Conservation (phyloP, 495 filamentous ascomycete species). For the Penicillium arizonense region DNA sequence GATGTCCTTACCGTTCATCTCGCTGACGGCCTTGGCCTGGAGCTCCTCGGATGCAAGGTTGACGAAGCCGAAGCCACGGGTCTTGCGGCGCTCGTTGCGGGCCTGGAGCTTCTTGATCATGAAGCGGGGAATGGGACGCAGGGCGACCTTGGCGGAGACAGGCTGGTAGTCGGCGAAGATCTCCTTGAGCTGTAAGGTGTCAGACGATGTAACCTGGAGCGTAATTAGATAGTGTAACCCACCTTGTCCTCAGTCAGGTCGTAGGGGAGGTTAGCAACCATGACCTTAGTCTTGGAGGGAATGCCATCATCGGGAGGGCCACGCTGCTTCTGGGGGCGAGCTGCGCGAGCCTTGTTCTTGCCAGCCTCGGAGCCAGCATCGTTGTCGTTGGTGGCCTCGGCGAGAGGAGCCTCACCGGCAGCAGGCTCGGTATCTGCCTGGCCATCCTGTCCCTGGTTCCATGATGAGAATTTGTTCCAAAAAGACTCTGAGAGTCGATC, state of each 20-base stretch:
- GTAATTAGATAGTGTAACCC: conserved; percentile 17
- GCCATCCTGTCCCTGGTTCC: conserved; percentile 24
- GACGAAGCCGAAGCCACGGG: conserved; percentile 97
- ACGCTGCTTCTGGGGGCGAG: conserved; percentile 64
- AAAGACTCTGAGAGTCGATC: neutral
- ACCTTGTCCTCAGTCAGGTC: conserved; percentile 98
- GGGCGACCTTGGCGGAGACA: conserved; percentile 92
- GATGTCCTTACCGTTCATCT: conserved; percentile 99
- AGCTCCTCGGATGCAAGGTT: conserved; percentile 92
- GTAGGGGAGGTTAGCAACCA: conserved; percentile 98
- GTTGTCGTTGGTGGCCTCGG: conserved; percentile 61
- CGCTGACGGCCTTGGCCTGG: conserved; percentile 91
- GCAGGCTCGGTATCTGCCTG: conserved; percentile 44
- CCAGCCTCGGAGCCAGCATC: conserved; percentile 49
- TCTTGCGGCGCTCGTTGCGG: conserved; percentile 97
- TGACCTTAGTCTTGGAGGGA: conserved; percentile 98
- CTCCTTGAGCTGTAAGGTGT: conserved; percentile 77
- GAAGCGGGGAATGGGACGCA: conserved; percentile 97
- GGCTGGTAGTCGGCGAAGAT: conserved; percentile 89
- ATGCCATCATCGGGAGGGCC: conserved; percentile 97
- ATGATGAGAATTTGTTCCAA: conserved; percentile 8
- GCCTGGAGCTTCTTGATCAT: conserved; percentile 99
- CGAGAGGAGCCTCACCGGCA: conserved; percentile 52
- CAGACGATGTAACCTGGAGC: neutral
- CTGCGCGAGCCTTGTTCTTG: conserved; percentile 46